Evolutionary conservation across 1,284 basidiomycete genomes (phyloP).

Genomic region (Trametes hirsuta): DNA sequence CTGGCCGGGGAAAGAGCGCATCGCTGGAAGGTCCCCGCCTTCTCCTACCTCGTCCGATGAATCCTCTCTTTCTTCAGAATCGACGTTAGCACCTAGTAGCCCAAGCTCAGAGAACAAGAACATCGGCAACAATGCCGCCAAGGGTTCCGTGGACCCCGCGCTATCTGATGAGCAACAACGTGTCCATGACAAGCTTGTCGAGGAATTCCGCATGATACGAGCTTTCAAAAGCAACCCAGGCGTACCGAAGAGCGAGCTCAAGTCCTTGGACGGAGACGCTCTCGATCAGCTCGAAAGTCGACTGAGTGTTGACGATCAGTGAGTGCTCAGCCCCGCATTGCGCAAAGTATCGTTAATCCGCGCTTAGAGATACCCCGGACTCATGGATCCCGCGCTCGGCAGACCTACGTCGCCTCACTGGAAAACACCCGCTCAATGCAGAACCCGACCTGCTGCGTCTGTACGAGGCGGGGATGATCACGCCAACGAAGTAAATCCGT

Average conservation of each 20-base stretch:
- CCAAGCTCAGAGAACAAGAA: neutral
- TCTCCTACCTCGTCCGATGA: neutral
- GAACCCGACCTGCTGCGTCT: constrained; percentile 23
- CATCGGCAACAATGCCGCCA: neutral
- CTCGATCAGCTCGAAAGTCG: constrained; percentile 25
- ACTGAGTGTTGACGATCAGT: constrained; percentile 30
- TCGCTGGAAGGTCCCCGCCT: neutral
- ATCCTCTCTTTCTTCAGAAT: neutral
- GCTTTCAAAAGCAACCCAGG: constrained; percentile 24
- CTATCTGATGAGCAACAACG: neutral
- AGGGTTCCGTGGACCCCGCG: neutral
- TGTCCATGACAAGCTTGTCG: constrained; percentile 6
- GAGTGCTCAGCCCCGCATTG: neutral
- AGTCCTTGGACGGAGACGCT: constrained; percentile 23
- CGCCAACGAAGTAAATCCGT: constrained; percentile 24
- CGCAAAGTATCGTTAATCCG: neutral
- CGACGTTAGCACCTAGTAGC: neutral
- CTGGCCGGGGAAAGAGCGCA: constrained; percentile 14
- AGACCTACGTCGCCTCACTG: constrained; percentile 26
- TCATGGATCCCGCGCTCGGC: constrained; percentile 33
- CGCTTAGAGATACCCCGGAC: constrained; percentile 23
- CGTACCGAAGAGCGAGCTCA: constrained; percentile 17
- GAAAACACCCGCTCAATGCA: constrained; percentile 29
- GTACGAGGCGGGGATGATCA: constrained; percentile 28
- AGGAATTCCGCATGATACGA: constrained; percentile 20